These are phyloP conservation scores for Amanita muscaria DNA, from an alignment of 768 basidiomycete genomes.

Conservation along the genomic window DNA sequence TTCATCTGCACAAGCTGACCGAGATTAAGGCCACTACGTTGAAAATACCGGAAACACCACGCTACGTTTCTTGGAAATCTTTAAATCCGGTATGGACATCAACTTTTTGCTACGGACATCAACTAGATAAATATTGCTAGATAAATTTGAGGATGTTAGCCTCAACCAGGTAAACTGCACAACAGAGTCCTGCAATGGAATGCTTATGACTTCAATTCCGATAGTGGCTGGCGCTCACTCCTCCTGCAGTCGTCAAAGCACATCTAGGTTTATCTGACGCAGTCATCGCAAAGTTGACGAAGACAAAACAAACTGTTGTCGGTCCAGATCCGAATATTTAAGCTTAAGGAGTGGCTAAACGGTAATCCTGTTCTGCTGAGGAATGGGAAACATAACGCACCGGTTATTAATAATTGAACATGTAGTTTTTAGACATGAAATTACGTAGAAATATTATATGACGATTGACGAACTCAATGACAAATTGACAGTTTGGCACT, in stretches of 20 bases:
- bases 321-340: no score
- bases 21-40: constrained; percentile 48
- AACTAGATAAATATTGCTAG: constrained; percentile 11
- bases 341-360: no score
- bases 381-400: no score
- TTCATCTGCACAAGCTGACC: background rate
- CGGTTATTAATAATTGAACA: no score
- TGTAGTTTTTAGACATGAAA: no score
- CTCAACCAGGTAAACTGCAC: constrained; percentile 32
- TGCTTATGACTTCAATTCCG: background rate
- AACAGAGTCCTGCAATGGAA: background rate
- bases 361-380: no score
- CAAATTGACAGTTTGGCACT: no score
- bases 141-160: constrained; percentile 29
- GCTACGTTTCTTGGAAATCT: constrained; percentile 53
- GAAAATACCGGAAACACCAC: constrained; percentile 59
- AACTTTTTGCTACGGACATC: background rate
- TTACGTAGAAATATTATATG: no score
- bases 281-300: constrained; percentile 27
- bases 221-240: constrained; percentile 33
- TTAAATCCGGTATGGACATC: constrained; percentile 35
- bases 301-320: constrained; percentile 31
- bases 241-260: constrained; percentile 36
- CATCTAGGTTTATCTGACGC: constrained; percentile 33
- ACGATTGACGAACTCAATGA: no score